Base-by-base conservation (phyloP, 2,329 filamentous ascomycete species). In the Lecanicillium sp. region DNA sequence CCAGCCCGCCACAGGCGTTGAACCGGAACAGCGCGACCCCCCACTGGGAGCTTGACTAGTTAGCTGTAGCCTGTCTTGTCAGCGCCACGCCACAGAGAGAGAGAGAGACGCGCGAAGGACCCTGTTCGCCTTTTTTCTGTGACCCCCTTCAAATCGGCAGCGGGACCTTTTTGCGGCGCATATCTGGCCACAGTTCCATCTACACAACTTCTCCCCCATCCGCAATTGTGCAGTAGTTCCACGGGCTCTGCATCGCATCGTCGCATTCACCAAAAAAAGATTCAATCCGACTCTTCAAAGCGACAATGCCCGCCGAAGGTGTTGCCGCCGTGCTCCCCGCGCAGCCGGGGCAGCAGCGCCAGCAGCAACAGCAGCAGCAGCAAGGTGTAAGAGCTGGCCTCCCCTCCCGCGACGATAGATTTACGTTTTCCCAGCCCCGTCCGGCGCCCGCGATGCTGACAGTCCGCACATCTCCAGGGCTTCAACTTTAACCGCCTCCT, bases 401-500 rank as follows among this genome's bases (percentile, higher is more conserved):
- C 8, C 9, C 15, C 20, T 30, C 14, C 15, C 21, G 12, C 14
- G 27, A 33, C 11, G 19, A n/a, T 35, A 7, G 7, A 29, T 29
- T 29, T 29, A 7, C 26, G 26, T 29, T 29, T 7, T 29, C 26
- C 26, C 26, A 7, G 26, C 12, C 12, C 26, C 7, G n/a, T n/a
- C n/a, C n/a, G n/a, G n/a, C n/a, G n/a, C n/a, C n/a, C n/a, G n/a
- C n/a, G n/a, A n/a, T n/a, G n/a, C n/a, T 8, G 8, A 30, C 27
- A 30, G 14, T 30, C 8, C 27, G 36, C 12, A 29, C 32, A 20
- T 20, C 27, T 52, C 14, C 30, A 67, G 64, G 61, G 60, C 24
- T 58, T 76, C 49, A 62, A 50, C 53, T 61, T 73, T 46, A 67
- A 60, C 51, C 77, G 74, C 54, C 64, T 81, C 26, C 57, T 74